These are phyloP conservation scores for Porodaedalea pini DNA, from an alignment of 1,284 basidiomycete species.

Conservation along the genomic window DNA sequence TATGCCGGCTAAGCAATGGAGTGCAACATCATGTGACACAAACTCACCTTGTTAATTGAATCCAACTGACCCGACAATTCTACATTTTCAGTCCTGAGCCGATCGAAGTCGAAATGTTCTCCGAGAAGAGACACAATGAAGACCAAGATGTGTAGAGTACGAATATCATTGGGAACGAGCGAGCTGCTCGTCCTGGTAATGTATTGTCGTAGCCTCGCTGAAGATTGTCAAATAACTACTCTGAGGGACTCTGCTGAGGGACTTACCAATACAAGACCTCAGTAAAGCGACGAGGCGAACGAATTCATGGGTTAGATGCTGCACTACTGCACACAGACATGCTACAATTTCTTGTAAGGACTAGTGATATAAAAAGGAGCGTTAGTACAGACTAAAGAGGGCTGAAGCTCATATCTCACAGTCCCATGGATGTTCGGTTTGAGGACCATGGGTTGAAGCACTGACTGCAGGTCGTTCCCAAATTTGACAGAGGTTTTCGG, in stretches of 20 bases:
- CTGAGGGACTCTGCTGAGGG: not conserved
- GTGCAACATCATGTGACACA: not conserved
- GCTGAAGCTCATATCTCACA: conserved; percentile 36
- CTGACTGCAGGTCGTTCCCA: conserved; percentile 76
- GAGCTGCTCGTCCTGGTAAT: conserved; percentile 37
- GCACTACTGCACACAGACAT: conserved; percentile 85
- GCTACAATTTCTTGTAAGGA: conserved; percentile 87
- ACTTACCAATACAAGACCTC: conserved; percentile 76
- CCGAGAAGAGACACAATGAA: conserved; percentile 82
- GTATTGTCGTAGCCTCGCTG: conserved; percentile 58
- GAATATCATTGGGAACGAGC: conserved; percentile 36
- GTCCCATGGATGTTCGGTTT: conserved; percentile 71
- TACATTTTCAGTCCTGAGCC: conserved; percentile 55
- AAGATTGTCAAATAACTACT: not conserved
- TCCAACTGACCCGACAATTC: conserved; percentile 58
- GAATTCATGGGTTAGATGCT: conserved; percentile 85
- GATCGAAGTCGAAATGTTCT: conserved; percentile 87
- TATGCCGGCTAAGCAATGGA: not conserved
- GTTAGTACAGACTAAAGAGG: not conserved
- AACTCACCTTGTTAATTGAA: conserved; percentile 52
- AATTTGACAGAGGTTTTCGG: conserved; percentile 85
- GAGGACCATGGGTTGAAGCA: conserved; percentile 83
- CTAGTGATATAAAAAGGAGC: conserved; percentile 35
- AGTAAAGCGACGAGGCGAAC: conserved; percentile 70
- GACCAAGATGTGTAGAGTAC: conserved; percentile 60